These are phyloP conservation scores for Coemansia sp. DNA, from an alignment of 192 early-diverging fungal genomes.

Conservation along the genomic window DNA sequence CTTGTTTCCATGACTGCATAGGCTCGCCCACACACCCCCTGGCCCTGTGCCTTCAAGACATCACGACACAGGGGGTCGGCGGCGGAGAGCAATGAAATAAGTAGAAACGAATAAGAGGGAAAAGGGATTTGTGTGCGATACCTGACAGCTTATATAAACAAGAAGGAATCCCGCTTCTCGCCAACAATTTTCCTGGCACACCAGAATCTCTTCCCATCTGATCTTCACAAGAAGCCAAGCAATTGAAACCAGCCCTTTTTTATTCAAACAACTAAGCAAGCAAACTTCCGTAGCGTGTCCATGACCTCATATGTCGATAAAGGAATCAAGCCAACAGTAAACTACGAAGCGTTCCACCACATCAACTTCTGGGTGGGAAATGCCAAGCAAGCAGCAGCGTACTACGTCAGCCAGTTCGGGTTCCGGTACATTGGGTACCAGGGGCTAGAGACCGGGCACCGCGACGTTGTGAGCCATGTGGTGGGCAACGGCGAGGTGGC, in stretches of 20 bases:
- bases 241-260: too few species aligned
- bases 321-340: conserved; percentile 62
- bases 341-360: conserved; percentile 77
- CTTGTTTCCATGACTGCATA: not conserved
- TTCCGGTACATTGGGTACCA: conserved; percentile 92
- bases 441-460: conserved; percentile 92
- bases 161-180: too few species aligned
- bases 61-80: too few species aligned
- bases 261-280: not conserved
- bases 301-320: conserved; percentile 69
- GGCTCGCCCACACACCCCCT: too few species aligned
- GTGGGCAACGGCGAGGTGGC: conserved; percentile 75
- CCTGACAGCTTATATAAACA: too few species aligned
- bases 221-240: too few species aligned
- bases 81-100: too few species aligned
- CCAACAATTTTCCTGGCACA: too few species aligned
- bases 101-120: too few species aligned
- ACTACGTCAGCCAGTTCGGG: conserved; percentile 89
- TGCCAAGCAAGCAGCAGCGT: conserved; percentile 94
- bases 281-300: conserved; percentile 1
- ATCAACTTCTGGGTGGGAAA: conserved; percentile 88
- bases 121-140: too few species aligned
- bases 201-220: too few species aligned
- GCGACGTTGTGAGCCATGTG: conserved; percentile 86
- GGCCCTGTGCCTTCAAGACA: too few species aligned